These are phyloP conservation scores for Vitellaria paradoxa DNA, from an alignment of 179 eudicot genomes.

Conservation along the genomic window DNA sequence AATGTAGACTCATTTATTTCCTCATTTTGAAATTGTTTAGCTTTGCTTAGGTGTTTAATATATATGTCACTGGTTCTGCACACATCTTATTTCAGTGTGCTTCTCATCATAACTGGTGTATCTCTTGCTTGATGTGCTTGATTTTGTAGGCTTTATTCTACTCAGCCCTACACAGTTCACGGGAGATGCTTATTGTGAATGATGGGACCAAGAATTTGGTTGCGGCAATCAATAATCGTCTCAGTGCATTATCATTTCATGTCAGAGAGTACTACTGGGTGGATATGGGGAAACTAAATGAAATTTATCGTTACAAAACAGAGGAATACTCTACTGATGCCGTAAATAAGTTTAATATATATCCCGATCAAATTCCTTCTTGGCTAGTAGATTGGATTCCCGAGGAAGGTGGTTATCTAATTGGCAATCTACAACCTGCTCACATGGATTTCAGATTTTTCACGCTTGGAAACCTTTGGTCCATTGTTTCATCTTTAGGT, in stretches of 20 bases:
- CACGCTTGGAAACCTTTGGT: slow-evolving; percentile 84
- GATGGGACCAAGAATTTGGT: not conserved
- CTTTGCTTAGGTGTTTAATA: too few species aligned
- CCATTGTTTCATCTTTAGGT: slow-evolving; percentile 74
- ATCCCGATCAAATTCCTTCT: slow-evolving; percentile 89
- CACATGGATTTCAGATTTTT: slow-evolving; percentile 96
- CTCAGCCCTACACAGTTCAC: too few species aligned
- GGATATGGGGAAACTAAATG: slow-evolving; percentile 23
- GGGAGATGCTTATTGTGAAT: too few species aligned
- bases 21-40: too few species aligned
- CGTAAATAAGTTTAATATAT: slow-evolving; percentile 83
- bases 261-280: not conserved
- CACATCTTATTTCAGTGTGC: slow-evolving; percentile 2
- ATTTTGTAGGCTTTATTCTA: too few species aligned
- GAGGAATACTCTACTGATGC: slow-evolving; percentile 90
- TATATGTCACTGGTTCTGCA: not conserved
- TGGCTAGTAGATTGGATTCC: slow-evolving; percentile 96
- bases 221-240: not conserved
- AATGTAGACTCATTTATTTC: too few species aligned
- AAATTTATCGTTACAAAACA: slow-evolving; percentile 87
- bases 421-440: slow-evolving; percentile 92
- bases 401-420: slow-evolving; percentile 79
- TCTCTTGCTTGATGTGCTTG: slow-evolving; percentile 10
- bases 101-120: not conserved
- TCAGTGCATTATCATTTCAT: not conserved